Conservation (phyloP, 169 alveolate species). For the Plasmodium gallinaceum region DNA sequence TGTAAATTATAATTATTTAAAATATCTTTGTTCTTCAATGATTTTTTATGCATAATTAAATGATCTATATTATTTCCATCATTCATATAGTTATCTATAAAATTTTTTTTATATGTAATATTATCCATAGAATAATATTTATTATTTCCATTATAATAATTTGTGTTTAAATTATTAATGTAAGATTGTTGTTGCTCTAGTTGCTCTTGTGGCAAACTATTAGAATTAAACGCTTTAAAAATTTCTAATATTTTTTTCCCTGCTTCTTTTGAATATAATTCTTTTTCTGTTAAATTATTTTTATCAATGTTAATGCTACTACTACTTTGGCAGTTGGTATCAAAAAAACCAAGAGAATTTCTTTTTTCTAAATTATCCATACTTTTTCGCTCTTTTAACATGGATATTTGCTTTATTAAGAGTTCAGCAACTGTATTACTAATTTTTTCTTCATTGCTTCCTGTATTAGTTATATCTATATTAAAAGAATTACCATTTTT, state of each 20-base stretch:
- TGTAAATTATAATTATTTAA: not conserved
- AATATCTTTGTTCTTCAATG: not conserved
- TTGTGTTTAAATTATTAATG: not conserved
- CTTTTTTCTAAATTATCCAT: slow-evolving; percentile 17
- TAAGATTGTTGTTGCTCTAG: not conserved
- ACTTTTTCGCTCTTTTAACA: slow-evolving; percentile 25
- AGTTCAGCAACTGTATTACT: slow-evolving; percentile 66
- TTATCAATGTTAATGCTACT: not conserved
- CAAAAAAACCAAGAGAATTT: slow-evolving; percentile 2
- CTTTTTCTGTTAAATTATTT: slow-evolving; percentile 14
- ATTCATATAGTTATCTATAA: slow-evolving; percentile 1
- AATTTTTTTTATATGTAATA: slow-evolving; percentile 8
- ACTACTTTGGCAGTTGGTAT: slow-evolving; percentile 6
- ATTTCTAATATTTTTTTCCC: slow-evolving; percentile 53
- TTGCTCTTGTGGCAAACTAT: slow-evolving; percentile 9
- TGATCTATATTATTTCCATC: slow-evolving; percentile 13
- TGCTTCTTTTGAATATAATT: slow-evolving; percentile 36
- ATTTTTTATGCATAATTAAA: slow-evolving; percentile 12
- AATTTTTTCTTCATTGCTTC: slow-evolving; percentile 15
- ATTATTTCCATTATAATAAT: not conserved
- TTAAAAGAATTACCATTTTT: not conserved
- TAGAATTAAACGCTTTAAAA: slow-evolving; percentile 17
- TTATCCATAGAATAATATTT: slow-evolving; percentile 31
- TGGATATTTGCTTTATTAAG: slow-evolving; percentile 53
- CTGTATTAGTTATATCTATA: not conserved